Conservation (phyloP, 371 early-diverging fungal species). For the Saksenaea vasiformis region DNA sequence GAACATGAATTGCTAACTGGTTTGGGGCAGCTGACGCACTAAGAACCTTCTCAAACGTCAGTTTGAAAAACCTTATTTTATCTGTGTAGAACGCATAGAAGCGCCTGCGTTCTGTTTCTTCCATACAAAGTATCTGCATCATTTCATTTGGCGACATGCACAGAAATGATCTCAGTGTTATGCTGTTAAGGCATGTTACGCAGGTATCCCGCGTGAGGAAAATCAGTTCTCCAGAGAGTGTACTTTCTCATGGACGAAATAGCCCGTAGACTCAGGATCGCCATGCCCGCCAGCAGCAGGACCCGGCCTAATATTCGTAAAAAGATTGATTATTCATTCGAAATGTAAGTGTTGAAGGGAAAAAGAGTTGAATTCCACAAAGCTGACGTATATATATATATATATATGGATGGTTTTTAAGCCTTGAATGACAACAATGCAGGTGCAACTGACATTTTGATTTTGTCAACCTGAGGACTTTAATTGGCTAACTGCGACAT, state of each 20-base stretch:
- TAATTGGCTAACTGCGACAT: no score
- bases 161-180: not conserved
- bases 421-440: no score
- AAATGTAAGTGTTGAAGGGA: no score
- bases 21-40: no score
- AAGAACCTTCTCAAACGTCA: not conserved
- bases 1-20: no score
- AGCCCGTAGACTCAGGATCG: no score
- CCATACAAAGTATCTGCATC: conserved; percentile 5
- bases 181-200: not conserved
- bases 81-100: not conserved
- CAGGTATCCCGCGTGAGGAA: conserved; percentile 4
- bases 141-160: not conserved
- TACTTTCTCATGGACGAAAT: not conserved
- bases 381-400: no score
- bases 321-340: conserved; percentile 15
- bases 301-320: conserved; percentile 21
- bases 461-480: no score
- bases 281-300: conserved; percentile 20
- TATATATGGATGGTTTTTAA: no score
- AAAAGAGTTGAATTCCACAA: no score
- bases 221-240: conserved; percentile 3
- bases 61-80: not conserved
- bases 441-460: no score
- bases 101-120: not conserved